Base-by-base conservation (phyloP, 1,284 basidiomycete genomes). In the Ceratobasidium sp. region DNA sequence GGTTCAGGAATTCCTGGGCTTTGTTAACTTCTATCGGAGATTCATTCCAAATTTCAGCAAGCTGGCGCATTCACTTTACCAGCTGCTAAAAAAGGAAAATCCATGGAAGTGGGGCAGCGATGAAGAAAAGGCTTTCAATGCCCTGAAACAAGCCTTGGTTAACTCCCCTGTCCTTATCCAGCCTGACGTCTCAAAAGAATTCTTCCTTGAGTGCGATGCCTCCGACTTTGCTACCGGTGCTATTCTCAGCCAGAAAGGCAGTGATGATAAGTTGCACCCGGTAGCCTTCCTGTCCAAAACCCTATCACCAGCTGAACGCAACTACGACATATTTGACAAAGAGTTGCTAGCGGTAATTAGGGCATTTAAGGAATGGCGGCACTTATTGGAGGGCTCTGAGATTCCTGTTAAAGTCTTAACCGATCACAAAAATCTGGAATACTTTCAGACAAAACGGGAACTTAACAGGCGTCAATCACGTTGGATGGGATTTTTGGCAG, bases 11-110 rank as follows among this genome's bases (percentile, higher is more conserved):
- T 81, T 82, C 73, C 50, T 82, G 1, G 81, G 81, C 14, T 76
- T 82, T 26, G 77, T 77, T 1, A 79, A 78, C 73, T 80, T 78
- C 64, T 83, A 82, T 66, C 63, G 78, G 0, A 57, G 76, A 21
- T 82, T 82, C 71, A 78, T 82, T 32, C 44, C 62, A 7, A 55
- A 75, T 30, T 82, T 76, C 73, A 75, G 79, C 0, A 47, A 43
- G 3, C 76, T 79, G 13, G 75, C 76, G 1, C 14, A 14, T 0
- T 80, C 79, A 0, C 44, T 82, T 0, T 77, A 75, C 18, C 21
- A 46, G 1, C 69, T 80, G 2, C 75, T 76, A 11, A 67, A 71
- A 47, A 77, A 75, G 61, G 72, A 73, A n/a, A n/a, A 13, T 3
- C 3, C 66, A 1, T 78, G 74, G 57, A 13, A 18, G 0, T 78